Evolutionary conservation across 1,139 yeast species (phyloP).

Genomic region (Ogataea hybrid): DNA sequence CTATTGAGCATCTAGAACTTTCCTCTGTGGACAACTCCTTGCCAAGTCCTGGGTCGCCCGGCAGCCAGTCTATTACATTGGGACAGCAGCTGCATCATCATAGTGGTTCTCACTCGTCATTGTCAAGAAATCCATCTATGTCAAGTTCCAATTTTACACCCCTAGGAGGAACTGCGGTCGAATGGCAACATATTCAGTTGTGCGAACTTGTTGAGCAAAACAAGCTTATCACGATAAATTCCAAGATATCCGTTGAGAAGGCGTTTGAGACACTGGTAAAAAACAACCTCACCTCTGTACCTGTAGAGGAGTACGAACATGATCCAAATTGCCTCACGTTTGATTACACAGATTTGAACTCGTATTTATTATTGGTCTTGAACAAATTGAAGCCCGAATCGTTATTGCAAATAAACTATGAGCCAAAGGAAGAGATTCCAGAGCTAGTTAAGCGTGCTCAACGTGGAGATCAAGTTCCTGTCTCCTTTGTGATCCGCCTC

Average conservation of each 20-base stretch:
- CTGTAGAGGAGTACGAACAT: constrained; percentile 56
- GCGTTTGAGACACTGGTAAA: constrained; percentile 77
- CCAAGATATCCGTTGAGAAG: constrained; percentile 68
- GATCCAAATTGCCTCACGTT: constrained; percentile 75
- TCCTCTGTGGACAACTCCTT: constrained; percentile 19
- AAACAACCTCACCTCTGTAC: constrained; percentile 79
- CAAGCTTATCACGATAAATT: constrained; percentile 67
- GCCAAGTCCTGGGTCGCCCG: constrained; percentile 19
- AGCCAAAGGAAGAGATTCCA: constrained; percentile 33
- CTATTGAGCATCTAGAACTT: constrained; percentile 36
- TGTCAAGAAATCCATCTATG: constrained; percentile 33
- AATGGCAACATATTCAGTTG: constrained; percentile 75
- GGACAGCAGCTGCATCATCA: constrained; percentile 1
- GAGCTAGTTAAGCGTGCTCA: constrained; percentile 48
- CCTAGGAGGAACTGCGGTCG: constrained; percentile 35
- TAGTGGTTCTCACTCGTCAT: constrained; percentile 2
- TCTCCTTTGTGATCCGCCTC: constrained; percentile 69
- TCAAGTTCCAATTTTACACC: constrained; percentile 27
- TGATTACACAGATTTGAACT: constrained; percentile 88
- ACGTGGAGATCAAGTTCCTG: constrained; percentile 73
- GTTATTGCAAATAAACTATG: constrained; percentile 28
- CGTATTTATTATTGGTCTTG: constrained; percentile 47
- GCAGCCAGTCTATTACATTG: constrained; percentile 6
- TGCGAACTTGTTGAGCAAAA: constrained; percentile 76
- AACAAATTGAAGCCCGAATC: constrained; percentile 34